Base-by-base conservation (phyloP, 208 protist species). In the Naegleria lovaniensis region DNA sequence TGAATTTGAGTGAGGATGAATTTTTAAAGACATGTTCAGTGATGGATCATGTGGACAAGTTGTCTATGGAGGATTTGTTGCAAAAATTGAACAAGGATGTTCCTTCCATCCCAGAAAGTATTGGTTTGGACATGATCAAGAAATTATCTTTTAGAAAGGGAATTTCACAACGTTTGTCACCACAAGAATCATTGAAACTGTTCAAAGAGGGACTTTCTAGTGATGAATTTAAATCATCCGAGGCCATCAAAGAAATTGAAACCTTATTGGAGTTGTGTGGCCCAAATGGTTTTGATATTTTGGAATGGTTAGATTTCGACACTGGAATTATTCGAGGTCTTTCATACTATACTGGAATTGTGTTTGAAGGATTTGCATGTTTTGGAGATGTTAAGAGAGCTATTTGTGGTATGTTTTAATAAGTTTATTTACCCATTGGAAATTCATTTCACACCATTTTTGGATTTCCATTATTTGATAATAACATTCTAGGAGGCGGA, bases 341-440 rank as follows among this genome's bases (percentile, higher is more conserved):
- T 25, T 96, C 97, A 5, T 98, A 98, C 92, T 98, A 98, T 95
- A 98, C 97, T 38, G 97, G 97, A 75, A 97, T 98, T 86, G 97
- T 98, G 11, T 98, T 98, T 92, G 97, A 98, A 93, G 96, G 94
- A 41, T 98, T 98, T 88, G 97, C 98, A 91, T 95, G 96, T 83
- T 94, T 91, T 39, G 96, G 96, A 88, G 58, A 29, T 13, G 96
- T 97, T 92, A 96, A 98, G 52, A 96, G 97, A 88, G 97, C 97
- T 52, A 95, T 99, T 84, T 98, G 93, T 93, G 97, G n/a, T n/a
- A n/a, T n/a, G n/a, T n/a, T n/a, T n/a, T n/a, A n/a, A n/a, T n/a
- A n/a, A n/a, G n/a, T n/a, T n/a, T n/a, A n/a, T n/a, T n/a, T n/a
- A n/a, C n/a, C n/a, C n/a, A n/a, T n/a, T n/a, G n/a, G n/a, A n/a